phyloP scores from a whole-genome alignment of 805 yeast species.

The Candida taoyuanica region DNA sequence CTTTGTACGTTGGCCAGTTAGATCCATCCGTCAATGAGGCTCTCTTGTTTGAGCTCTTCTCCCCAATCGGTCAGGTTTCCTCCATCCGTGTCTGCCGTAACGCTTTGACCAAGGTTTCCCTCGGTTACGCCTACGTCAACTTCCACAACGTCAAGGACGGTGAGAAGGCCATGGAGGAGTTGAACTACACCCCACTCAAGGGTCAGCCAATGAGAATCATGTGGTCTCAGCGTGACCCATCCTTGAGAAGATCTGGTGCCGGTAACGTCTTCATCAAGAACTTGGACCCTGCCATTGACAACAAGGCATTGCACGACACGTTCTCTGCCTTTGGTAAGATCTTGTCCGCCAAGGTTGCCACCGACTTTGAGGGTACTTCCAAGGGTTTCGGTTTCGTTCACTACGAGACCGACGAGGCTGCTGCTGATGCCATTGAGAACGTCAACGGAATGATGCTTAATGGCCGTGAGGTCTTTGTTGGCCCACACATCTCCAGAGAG shows the following conservation, averaged over 20 bases:
- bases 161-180: conserved; percentile 88
- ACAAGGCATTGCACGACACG: conserved; percentile 97
- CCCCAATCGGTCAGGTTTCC: conserved; percentile 91
- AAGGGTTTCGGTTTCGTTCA: conserved; percentile 98
- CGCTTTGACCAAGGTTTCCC: conserved; percentile 92
- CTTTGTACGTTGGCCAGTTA: conserved; percentile 96
- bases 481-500: conserved; percentile 85
- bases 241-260: conserved; percentile 88
- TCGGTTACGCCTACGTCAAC: conserved; percentile 98
- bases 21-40: conserved; percentile 93
- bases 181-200: conserved; percentile 90
- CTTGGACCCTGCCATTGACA: conserved; percentile 96
- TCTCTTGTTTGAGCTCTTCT: conserved; percentile 87
- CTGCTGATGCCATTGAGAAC: conserved; percentile 90
- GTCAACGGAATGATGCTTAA: conserved; percentile 98
- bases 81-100: conserved; percentile 99
- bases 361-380: conserved; percentile 86
- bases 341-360: conserved; percentile 94
- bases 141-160: conserved; percentile 87
- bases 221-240: conserved; percentile 99
- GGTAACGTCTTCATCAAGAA: conserved; percentile 98
- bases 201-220: conserved; percentile 98
- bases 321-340: conserved; percentile 95
- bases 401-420: conserved; percentile 89
- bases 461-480: conserved; percentile 93